Conservation (phyloP, 2,329 filamentous ascomycete species). For the Metarhizium guizhouense region DNA sequence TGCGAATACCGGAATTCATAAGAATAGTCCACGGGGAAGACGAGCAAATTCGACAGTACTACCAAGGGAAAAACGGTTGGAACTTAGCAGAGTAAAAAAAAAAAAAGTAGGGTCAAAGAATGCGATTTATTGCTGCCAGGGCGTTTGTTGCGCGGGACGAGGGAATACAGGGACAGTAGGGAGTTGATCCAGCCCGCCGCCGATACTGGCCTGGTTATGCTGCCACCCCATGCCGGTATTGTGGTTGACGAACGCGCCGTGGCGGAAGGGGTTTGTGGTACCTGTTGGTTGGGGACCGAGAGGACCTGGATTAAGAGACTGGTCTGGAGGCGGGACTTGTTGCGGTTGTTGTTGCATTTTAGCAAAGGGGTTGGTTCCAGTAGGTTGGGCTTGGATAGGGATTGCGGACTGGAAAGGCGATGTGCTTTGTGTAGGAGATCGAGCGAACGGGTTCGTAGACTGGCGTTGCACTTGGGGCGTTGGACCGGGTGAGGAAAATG, state of each 20-base stretch:
- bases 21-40: not conserved
- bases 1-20: constrained; percentile 1
- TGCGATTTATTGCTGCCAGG: constrained; percentile 44
- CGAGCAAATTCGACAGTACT: not conserved
- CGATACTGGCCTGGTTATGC: constrained; percentile 65
- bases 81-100: not conserved
- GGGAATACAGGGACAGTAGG: constrained; percentile 81
- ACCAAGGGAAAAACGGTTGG: not conserved
- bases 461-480: constrained; percentile 44
- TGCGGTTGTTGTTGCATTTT: constrained; percentile 21
- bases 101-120: constrained; percentile 12
- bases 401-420: constrained; percentile 20
- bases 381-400: constrained; percentile 38
- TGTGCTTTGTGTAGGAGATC: constrained; percentile 40
- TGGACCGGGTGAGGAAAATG: constrained; percentile 33
- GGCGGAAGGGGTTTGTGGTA: constrained; percentile 89
- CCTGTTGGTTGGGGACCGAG: constrained; percentile 73
- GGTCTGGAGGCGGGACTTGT: constrained; percentile 28
- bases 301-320: constrained; percentile 24
- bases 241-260: constrained; percentile 84
- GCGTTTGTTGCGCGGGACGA: constrained; percentile 56
- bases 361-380: constrained; percentile 53
- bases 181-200: constrained; percentile 71
- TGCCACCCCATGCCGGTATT: constrained; percentile 86
- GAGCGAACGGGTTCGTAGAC: constrained; percentile 83